Conservation (phyloP, 108 stramenopile species). For the Phaeodactylum tricornutum region DNA sequence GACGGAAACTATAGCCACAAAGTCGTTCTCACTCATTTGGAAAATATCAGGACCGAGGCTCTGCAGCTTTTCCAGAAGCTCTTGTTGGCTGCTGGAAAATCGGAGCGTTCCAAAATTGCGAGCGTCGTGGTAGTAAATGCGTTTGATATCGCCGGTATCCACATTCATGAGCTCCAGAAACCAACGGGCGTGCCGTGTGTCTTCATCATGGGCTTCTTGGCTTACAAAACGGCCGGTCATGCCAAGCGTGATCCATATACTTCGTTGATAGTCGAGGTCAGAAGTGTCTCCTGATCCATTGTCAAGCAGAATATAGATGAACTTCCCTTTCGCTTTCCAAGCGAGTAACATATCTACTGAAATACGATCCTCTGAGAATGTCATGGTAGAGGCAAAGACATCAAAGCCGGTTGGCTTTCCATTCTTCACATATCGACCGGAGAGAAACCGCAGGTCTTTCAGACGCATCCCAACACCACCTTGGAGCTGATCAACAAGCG, state of each 20-base stretch:
- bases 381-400: conserved; percentile 66
- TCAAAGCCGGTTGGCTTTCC: conserved; percentile 60
- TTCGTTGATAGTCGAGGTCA: conserved; percentile 48
- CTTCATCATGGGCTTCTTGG: conserved; percentile 18
- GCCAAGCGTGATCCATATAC: conserved; percentile 81
- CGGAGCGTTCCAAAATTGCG: conserved; percentile 76
- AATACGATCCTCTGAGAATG: conserved; percentile 6
- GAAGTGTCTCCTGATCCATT: conserved; percentile 19
- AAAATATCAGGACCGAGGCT: conserved; percentile 71
- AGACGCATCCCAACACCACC: conserved; percentile 55
- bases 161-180: conserved; percentile 43
- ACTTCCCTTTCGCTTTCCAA: conserved; percentile 79
- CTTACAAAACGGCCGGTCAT: conserved; percentile 72
- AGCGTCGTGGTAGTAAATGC: conserved; percentile 50
- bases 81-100: conserved; percentile 49
- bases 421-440: conserved; percentile 63
- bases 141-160: conserved; percentile 5
- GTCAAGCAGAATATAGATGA: conserved; percentile 67
- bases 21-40: conserved; percentile 43
- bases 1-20: conserved; percentile 31
- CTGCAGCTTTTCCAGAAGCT: conserved; percentile 46
- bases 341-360: conserved; percentile 48
- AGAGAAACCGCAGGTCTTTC: conserved; percentile 50
- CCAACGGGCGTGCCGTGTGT: conserved; percentile 42
- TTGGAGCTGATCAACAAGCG: conserved; percentile 65